Percentiles rank a stretch among this genome's conserved stretches.
phyloP scores from a whole-genome alignment of 768 basidiomycete species.

The Amanita brunnescens region DNA sequence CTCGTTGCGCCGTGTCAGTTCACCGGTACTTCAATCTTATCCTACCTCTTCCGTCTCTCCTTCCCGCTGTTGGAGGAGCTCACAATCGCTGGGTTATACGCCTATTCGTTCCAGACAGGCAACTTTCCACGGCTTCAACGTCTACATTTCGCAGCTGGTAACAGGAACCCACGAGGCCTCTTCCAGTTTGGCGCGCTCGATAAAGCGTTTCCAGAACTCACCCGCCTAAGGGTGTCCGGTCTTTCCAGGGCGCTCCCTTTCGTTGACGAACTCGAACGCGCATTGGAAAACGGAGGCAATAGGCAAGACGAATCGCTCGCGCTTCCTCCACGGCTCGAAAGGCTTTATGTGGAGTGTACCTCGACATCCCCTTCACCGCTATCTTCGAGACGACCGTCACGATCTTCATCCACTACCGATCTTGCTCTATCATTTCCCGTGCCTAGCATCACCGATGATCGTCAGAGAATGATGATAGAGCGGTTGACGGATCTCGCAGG shows the following conservation, averaged over 20 bases:
- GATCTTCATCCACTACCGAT: not conserved
- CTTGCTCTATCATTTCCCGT: not conserved
- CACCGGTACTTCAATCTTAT: conserved; percentile 30
- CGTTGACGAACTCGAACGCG: conserved; percentile 30
- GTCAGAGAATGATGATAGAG: not conserved
- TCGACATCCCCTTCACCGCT: conserved; percentile 3
- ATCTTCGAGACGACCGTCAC: conserved; percentile 4
- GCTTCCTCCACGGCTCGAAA: not conserved
- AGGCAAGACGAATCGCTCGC: not conserved
- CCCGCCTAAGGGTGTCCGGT: conserved; percentile 32
- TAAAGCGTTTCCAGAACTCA: conserved; percentile 30
- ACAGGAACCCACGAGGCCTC: conserved; percentile 41
- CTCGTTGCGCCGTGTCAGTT: conserved; percentile 26
- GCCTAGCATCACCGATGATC: not conserved
- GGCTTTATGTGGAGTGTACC: not conserved
- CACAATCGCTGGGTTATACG: conserved; percentile 40
- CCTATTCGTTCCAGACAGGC: conserved; percentile 29
- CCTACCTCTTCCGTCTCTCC: conserved; percentile 30
- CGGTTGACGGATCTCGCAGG: not conserved
- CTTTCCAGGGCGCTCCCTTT: conserved; percentile 34
- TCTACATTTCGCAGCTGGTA: conserved; percentile 36
- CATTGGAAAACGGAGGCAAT: conserved; percentile 11
- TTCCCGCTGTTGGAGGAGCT: conserved; percentile 35
- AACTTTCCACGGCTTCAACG: conserved; percentile 30
- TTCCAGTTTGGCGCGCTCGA: conserved; percentile 30